A percentile compares a stretch with the other conserved stretches of the same genome.
These are phyloP conservation scores for Globisporangium lucens DNA, from an alignment of 352 stramenopile genomes.

Conservation along the genomic window DNA sequence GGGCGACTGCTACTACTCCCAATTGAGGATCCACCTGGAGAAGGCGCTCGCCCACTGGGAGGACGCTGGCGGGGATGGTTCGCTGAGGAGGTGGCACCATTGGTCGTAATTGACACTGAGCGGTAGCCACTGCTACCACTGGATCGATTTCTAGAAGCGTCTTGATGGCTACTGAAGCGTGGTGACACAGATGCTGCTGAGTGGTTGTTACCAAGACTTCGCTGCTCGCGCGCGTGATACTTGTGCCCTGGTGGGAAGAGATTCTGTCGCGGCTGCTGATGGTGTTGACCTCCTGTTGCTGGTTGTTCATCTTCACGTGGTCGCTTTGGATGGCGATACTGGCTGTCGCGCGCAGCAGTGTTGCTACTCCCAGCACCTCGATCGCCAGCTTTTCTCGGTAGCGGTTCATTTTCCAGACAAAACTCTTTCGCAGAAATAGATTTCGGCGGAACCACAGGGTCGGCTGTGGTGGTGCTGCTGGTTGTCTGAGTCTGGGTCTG, in stretches of 20 bases:
- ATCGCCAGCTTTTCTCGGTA: not conserved
- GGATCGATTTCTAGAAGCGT: constrained; percentile 1
- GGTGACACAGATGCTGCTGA: not conserved
- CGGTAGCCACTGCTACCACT: constrained; percentile 4
- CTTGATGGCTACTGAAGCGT: not conserved
- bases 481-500: not conserved
- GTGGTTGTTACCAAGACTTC: not conserved
- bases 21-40: not conserved
- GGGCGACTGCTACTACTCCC: not conserved
- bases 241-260: constrained; percentile 11
- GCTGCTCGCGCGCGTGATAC: constrained; percentile 8
- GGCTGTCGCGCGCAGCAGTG: not conserved
- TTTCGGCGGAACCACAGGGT: constrained; percentile 15
- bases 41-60: constrained; percentile 4
- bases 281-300: not conserved
- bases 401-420: constrained; percentile 46
- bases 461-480: not conserved
- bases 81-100: not conserved
- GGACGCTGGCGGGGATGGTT: constrained; percentile 13
- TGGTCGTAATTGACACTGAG: constrained; percentile 10
- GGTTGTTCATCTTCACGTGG: constrained; percentile 10
- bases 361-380: not conserved
- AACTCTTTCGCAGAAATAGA: constrained; percentile 60
- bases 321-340: constrained; percentile 12
- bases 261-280: constrained; percentile 1